These are phyloP conservation scores for Nothomitra cinnamomea DNA, from an alignment of 2,329 filamentous ascomycete species.

Conservation along the genomic window DNA sequence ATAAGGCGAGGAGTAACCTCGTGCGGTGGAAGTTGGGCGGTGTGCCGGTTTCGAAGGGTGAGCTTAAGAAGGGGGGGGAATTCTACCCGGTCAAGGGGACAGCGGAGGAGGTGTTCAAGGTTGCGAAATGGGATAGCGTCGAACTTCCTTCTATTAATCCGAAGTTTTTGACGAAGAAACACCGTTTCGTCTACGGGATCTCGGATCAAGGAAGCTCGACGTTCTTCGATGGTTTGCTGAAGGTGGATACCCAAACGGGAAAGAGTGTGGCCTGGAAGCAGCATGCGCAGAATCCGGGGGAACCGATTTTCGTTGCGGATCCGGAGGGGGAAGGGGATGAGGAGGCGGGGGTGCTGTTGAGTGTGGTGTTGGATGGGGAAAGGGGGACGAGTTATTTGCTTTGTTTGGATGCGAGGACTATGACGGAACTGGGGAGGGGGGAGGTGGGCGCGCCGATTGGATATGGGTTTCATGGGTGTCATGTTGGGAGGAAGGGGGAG, in stretches of 20 bases:
- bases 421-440: constrained; percentile 47
- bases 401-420: constrained; percentile 42
- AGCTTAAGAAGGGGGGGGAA: no score
- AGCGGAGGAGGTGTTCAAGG: no score
- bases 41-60: no score
- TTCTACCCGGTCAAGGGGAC: no score
- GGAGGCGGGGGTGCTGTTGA: constrained; percentile 46
- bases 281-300: constrained; percentile 46
- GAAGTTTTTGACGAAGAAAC: constrained; percentile 29
- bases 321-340: constrained; percentile 30
- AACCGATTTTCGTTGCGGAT: constrained; percentile 47
- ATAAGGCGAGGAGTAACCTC: constrained; percentile 5
- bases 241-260: constrained; percentile 42
- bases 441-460: constrained; percentile 42
- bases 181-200: constrained; percentile 46
- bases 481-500: no score
- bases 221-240: constrained; percentile 44
- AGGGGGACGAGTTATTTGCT: constrained; percentile 44
- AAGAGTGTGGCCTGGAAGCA: constrained; percentile 39
- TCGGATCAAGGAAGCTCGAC: constrained; percentile 39
- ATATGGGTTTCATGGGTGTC: constrained; percentile 45
- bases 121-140: constrained; percentile 1
- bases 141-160: constrained; percentile 54
- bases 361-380: constrained; percentile 44
- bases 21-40: constrained; percentile 8